Evolutionary conservation across 2,329 filamentous ascomycete genomes (phyloP).

Genomic region (Lasiodiplodia citricola): DNA sequence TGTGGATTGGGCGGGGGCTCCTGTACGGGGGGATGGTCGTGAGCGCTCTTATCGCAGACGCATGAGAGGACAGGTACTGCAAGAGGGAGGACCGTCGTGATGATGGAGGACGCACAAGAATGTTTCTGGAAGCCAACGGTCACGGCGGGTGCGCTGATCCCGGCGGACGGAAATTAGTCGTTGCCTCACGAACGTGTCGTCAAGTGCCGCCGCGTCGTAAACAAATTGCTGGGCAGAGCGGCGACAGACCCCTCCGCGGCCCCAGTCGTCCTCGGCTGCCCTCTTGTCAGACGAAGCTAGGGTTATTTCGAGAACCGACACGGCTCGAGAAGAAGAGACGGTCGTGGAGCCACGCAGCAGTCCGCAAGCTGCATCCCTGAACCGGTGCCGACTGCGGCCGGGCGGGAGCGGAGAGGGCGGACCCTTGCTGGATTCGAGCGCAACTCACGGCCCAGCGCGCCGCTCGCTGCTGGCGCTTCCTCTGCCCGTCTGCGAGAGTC

Average conservation of each 20-base stretch:
- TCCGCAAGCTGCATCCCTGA: constrained; percentile 18
- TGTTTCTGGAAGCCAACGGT: constrained; percentile 20
- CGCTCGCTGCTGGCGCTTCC: not conserved
- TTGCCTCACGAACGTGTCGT: constrained; percentile 21
- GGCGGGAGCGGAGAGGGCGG: constrained; percentile 14
- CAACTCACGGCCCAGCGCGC: not conserved
- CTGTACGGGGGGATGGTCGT: not conserved
- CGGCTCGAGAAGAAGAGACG: not conserved
- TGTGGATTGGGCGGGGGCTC: not conserved
- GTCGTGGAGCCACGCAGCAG: not conserved
- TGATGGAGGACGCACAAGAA: constrained; percentile 16
- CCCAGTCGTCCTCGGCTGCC: constrained; percentile 5
- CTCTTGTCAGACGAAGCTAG: not conserved
- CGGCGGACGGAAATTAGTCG: constrained; percentile 23
- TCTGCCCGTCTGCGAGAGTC: not conserved
- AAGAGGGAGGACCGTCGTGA: not conserved
- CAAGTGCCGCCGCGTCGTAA: constrained; percentile 16
- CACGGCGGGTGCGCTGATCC: constrained; percentile 16
- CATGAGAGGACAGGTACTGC: not conserved
- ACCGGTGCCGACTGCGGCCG: constrained; percentile 12
- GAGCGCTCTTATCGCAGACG: not conserved
- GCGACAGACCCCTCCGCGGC: constrained; percentile 8
- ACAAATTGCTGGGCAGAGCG: constrained; percentile 13
- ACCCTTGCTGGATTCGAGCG: constrained; percentile 14
- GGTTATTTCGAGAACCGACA: constrained; percentile 11